Conservation (phyloP, 2,329 filamentous ascomycete genomes). For the Xylariomycetidae sp. region DNA sequence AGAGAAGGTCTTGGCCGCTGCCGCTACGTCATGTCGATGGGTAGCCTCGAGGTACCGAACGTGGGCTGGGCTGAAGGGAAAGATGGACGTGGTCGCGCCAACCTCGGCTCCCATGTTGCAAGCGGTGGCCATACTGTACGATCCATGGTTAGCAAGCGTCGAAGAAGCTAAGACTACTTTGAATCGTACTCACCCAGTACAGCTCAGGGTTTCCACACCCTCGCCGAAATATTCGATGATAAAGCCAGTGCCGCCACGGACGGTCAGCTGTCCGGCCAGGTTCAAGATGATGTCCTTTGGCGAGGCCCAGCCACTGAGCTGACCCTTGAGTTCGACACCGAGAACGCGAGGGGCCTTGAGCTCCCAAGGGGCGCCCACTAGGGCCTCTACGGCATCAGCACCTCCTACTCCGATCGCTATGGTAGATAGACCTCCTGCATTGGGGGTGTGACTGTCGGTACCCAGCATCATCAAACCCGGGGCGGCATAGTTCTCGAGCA, state of each 20-base stretch:
- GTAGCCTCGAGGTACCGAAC: slow-evolving; percentile 83
- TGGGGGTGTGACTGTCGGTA: slow-evolving; percentile 95
- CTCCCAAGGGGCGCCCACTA: slow-evolving; percentile 96
- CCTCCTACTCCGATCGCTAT: slow-evolving; percentile 97
- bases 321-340: slow-evolving; percentile 76
- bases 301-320: slow-evolving; percentile 83
- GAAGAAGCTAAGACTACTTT: too few relatives aligned
- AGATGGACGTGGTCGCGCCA: slow-evolving; percentile 90
- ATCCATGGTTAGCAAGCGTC: too few relatives aligned
- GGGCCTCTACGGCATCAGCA: slow-evolving; percentile 92
- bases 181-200: too few relatives aligned
- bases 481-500: slow-evolving; percentile 95
- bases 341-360: slow-evolving; percentile 89
- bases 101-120: slow-evolving; percentile 90
- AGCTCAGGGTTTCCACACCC: slow-evolving; percentile 82
- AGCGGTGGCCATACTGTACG: slow-evolving; percentile 85
- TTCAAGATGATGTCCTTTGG: slow-evolving; percentile 94
- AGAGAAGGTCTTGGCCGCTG: slow-evolving; percentile 51
- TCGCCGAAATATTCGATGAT: slow-evolving; percentile 93
- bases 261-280: slow-evolving; percentile 83
- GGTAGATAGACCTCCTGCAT: slow-evolving; percentile 88
- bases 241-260: slow-evolving; percentile 87
- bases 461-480: slow-evolving; percentile 98
- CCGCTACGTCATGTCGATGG: slow-evolving; percentile 66
- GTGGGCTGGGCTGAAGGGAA: slow-evolving; percentile 84